A percentile compares a stretch with the other conserved stretches of the same genome.
These are phyloP conservation scores for Calvatia gigantea DNA, from an alignment of 768 basidiomycete species.

Conservation along the genomic window DNA sequence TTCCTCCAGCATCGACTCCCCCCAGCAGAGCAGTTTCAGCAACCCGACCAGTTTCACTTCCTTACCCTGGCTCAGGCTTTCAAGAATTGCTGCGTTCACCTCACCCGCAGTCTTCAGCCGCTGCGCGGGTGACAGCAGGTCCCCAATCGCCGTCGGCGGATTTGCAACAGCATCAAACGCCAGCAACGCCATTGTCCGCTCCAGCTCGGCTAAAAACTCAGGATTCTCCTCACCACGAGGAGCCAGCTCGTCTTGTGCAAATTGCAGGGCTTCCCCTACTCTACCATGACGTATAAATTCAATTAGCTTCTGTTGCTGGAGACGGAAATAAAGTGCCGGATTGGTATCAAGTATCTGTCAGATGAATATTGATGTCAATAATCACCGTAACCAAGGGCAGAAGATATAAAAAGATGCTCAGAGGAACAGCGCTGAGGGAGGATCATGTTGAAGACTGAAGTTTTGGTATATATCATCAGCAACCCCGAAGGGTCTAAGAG, in stretches of 20 bases:
- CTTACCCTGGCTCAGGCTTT: conserved; percentile 87
- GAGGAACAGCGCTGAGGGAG: conserved; percentile 8
- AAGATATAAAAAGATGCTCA: conserved; percentile 8
- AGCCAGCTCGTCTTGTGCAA: conserved; percentile 92
- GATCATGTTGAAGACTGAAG: conserved; percentile 98
- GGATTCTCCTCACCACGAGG: conserved; percentile 94
- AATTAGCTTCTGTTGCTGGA: conserved; percentile 94
- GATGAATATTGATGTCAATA: conserved; percentile 18
- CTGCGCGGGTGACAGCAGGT: conserved; percentile 82
- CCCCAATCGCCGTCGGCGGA: conserved; percentile 65
- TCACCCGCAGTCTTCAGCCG: conserved; percentile 93
- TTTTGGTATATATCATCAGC: conserved; percentile 85
- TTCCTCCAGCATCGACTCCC: conserved; percentile 74
- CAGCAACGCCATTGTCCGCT: conserved; percentile 91
- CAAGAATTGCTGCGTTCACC: conserved; percentile 93
- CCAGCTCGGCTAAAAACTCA: conserved; percentile 87
- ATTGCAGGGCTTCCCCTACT: conserved; percentile 76
- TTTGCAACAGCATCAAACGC: conserved; percentile 68
- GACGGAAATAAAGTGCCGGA: conserved; percentile 88
- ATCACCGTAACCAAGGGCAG: conserved; percentile 12
- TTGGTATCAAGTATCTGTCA: conserved; percentile 93
- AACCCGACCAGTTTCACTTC: conserved; percentile 86
- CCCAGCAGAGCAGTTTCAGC: conserved; percentile 85
- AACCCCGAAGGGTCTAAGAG: conserved; percentile 77
- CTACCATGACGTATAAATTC: conserved; percentile 86